Evolutionary conservation across 2,329 filamentous ascomycete species (phyloP), one percentile per base, ranked within the genome.

Genomic region (Colletotrichum tabaci): DNA sequence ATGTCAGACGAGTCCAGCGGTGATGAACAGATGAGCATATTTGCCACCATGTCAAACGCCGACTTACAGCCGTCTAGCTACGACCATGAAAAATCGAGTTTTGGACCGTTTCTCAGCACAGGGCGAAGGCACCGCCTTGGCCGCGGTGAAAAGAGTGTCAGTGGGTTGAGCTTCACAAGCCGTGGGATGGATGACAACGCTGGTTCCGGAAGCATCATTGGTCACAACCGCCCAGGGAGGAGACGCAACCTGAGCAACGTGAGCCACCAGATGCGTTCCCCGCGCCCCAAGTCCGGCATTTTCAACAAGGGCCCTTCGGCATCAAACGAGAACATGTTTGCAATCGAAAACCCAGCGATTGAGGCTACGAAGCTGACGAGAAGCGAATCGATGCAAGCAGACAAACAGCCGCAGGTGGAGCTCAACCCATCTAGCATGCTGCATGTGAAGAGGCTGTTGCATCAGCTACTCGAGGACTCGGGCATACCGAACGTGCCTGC

Each of bases 1-100:
- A 93, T 99, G 87, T 99, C 96, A 8, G 96, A 99, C 79, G 95
- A 94, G 58, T 98, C 95, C 2, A 98, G 94, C 77, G 96, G 93
- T 47, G 95, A 98, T 76, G 95, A 99, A 75, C 94, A 97, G 76
- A 92, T 95, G 82, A 95, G 92, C 77, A 92, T 98, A 15, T 93
- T 97, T 81, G 91, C 93, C 2, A 91, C 89, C 8, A 88, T 92
- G 84, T 86, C 95, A n/a, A 90, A 88, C 67, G 88, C 88, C 57
- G 91, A 92, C 69, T 83, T 89, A 23, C 86, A 90, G 13, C 87
- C 90, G 18, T 87, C 90, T 21, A 93, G 89, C 72, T 88, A 89
- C 35, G 95, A 98, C 61, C 89, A 90, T 65, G 95, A 98, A 73
- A 93, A 90, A 76, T 84, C 90, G 47, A 92, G 89, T 3, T 90